Evolutionary conservation across 192 early-diverging fungal species (phyloP).

Genomic region (Allomyces macrogynus): DNA sequence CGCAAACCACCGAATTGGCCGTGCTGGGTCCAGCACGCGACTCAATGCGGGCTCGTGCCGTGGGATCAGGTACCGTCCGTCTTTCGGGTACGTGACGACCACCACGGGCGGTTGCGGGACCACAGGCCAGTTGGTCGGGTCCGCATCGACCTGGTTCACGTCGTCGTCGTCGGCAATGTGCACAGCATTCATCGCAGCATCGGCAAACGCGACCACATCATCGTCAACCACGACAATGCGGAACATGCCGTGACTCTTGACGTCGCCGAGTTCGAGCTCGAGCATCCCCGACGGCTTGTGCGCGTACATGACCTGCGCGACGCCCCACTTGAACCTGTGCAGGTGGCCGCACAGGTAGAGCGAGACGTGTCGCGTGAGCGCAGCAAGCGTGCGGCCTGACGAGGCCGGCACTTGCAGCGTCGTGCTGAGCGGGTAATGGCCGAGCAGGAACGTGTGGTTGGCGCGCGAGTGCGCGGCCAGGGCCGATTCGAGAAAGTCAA

Average conservation of each 20-base stretch:
- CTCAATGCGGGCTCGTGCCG: slow-evolving; percentile 41
- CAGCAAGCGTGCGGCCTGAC: slow-evolving; percentile 14
- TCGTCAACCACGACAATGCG: slow-evolving; percentile 69
- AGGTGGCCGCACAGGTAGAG: slow-evolving; percentile 74
- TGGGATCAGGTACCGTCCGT: slow-evolving; percentile 50
- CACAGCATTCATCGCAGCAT: slow-evolving; percentile 10
- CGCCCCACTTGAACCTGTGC: slow-evolving; percentile 19
- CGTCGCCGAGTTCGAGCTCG: slow-evolving; percentile 73
- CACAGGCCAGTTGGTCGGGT: not conserved
- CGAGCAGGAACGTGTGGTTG: slow-evolving; percentile 47
- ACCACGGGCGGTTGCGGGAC: slow-evolving; percentile 39
- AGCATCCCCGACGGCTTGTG: slow-evolving; percentile 44
- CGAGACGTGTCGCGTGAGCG: slow-evolving; percentile 19
- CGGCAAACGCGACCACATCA: slow-evolving; percentile 63
- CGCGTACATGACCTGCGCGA: slow-evolving; percentile 35
- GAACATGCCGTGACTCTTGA: slow-evolving; percentile 75
- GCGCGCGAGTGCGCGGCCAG: slow-evolving; percentile 16
- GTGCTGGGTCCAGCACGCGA: not conserved
- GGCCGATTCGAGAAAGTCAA: slow-evolving; percentile 42
- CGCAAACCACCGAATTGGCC: not conserved
- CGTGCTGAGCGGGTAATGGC: slow-evolving; percentile 7
- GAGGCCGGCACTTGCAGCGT: not conserved
- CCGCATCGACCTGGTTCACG: not conserved
- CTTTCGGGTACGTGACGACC: slow-evolving; percentile 73
- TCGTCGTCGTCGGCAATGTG: not conserved